These are phyloP conservation scores for Colletotrichum coccodes DNA, from an alignment of 2,329 filamentous ascomycete genomes.

Conservation along the genomic window DNA sequence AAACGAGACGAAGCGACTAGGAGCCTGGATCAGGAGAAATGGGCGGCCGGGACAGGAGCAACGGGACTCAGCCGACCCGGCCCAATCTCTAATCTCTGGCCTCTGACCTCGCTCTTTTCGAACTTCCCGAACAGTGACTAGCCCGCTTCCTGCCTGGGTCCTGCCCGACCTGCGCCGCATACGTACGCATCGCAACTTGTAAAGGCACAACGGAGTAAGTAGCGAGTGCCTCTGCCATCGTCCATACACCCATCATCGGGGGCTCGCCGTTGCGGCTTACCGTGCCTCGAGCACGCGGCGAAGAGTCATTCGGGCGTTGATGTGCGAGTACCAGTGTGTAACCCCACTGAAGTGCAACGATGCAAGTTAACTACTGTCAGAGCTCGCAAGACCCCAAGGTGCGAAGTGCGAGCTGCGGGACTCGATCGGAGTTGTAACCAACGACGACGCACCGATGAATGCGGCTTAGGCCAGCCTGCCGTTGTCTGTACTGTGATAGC, in stretches of 20 bases:
- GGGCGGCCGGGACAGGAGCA: neutral
- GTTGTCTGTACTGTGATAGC: neutral
- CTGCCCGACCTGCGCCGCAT: neutral
- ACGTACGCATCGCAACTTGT: neutral
- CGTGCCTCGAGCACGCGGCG: neutral
- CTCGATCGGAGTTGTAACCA: neutral
- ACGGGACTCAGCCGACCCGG: slow-evolving; percentile 15
- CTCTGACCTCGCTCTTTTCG: slow-evolving; percentile 15
- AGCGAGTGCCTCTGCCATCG: neutral
- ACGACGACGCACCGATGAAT: neutral
- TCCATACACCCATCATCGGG: neutral
- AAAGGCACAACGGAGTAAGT: neutral
- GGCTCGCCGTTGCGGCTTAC: neutral
- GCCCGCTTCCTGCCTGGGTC: neutral
- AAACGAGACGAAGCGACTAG: neutral
- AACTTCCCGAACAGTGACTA: slow-evolving; percentile 23
- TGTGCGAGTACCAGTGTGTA: neutral
- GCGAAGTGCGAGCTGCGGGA: neutral
- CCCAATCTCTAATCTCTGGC: too few species aligned
- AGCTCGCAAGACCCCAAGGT: neutral
- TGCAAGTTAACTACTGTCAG: neutral
- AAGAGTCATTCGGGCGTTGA: neutral
- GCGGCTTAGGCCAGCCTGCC: neutral
- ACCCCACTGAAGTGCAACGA: neutral
- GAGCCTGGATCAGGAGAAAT: neutral